Evolutionary conservation across 2,329 filamentous ascomycete species (phyloP), one percentile per base, ranked within the genome.

Genomic region (Penicillium sp.): DNA sequence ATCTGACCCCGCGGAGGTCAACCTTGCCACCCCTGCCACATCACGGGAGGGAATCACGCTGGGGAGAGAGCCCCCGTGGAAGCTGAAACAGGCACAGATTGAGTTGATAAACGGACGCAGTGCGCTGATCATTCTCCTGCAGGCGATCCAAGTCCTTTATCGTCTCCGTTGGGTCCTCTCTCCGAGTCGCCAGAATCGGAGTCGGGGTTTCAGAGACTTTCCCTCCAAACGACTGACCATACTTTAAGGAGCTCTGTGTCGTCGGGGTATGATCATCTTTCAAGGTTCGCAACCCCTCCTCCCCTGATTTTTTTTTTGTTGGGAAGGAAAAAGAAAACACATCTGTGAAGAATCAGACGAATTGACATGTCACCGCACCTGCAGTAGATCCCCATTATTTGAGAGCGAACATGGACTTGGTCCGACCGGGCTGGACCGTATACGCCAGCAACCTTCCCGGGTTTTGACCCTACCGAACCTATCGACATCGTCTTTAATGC

Each of bases 391-490:
- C 68, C 85, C 91, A 69, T 83, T 96, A 70, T 84, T 95, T 71
- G 92, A 93, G 75, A 90, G 93, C 76, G 92, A 96, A 69, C 89
- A 94, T 81, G 90, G 90, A 65, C 78, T 94, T 60, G 90, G 90
- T 52, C 83, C 88, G 43, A 95, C 91, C 54, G 92, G 94, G 63
- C 83, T 99, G 69, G 89, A 92, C 71, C 89, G 94, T 68, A 99
- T 99, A 73, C 89, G 94, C 72, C 93, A 97, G 75, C 88, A 89
- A 57, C 82, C 85, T 37, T 79, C 84, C 54, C 82, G 87, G 72
- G 80, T 82, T 50, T 81, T 88, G 54, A 88, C 88, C 26, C 75
- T 88, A 56, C 85, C 87, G 44, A 82, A 82, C 45, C 78, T 82
- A 53, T 88, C 87, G 40, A 82, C 81, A 61, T 80, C 82, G 31